Evolutionary conservation across 345 rosid species (phyloP).

Genomic region (Erodium maritimum): DNA sequence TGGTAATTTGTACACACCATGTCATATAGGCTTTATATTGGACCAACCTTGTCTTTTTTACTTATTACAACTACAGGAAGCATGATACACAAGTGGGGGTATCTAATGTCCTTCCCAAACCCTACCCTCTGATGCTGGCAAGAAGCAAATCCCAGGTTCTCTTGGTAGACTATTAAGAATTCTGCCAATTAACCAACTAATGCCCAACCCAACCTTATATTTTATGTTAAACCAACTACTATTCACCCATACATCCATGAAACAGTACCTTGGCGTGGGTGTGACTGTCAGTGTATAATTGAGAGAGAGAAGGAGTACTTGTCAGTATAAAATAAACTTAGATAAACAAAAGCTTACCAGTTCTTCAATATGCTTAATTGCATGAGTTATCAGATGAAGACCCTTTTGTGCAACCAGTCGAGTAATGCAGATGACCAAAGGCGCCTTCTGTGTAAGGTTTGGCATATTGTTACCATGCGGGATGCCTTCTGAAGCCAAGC

Average conservation of each 20-base stretch:
- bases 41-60: background rate
- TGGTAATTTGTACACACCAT: background rate
- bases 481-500: slow-evolving; percentile 23
- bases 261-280: background rate
- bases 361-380: slow-evolving; percentile 31
- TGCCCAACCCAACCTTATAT: background rate
- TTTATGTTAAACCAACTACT: background rate
- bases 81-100: background rate
- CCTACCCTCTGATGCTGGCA: background rate
- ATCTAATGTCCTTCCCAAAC: background rate
- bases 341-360: slow-evolving; percentile 25
- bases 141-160: background rate
- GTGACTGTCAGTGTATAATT: background rate
- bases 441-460: slow-evolving; percentile 15
- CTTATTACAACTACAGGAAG: background rate
- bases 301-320: slow-evolving; percentile 2
- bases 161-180: background rate
- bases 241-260: background rate
- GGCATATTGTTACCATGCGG: slow-evolving; percentile 5
- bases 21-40: too few species aligned
- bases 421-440: slow-evolving; percentile 44
- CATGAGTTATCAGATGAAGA: slow-evolving; percentile 47
- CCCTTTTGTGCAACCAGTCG: slow-evolving; percentile 54
- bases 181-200: background rate
- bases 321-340: background rate